Evolutionary conservation across 495 filamentous ascomycete species (phyloP).

Genomic region (Aspergillus incahuasiensis): DNA sequence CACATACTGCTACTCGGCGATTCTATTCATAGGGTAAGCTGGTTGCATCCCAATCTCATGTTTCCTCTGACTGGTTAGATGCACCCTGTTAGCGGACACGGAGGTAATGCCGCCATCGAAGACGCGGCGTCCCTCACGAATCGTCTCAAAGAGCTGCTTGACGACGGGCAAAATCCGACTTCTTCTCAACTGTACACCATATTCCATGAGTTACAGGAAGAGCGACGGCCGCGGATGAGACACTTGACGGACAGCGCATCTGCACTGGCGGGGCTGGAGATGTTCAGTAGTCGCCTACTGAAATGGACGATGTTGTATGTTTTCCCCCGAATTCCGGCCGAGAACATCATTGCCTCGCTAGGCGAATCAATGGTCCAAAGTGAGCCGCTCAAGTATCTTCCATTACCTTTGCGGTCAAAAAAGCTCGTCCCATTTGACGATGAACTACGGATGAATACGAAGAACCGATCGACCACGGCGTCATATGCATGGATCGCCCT

Average conservation of each 20-base stretch:
- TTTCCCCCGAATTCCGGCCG: neutral
- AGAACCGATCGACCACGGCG: neutral
- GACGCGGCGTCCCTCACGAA: slow-evolving; percentile 32
- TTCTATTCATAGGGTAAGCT: slow-evolving; percentile 38
- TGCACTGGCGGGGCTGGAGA: slow-evolving; percentile 7
- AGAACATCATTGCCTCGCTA: neutral
- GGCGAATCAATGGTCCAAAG: neutral
- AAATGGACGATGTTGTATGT: slow-evolving; percentile 14
- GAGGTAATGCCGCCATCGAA: slow-evolving; percentile 38
- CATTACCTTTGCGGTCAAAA: neutral
- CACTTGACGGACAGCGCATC: neutral
- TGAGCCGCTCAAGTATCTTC: neutral
- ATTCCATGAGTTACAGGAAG: slow-evolving; percentile 8
- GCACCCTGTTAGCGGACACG: slow-evolving; percentile 28
- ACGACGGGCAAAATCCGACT: neutral
- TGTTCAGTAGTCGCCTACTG: slow-evolving; percentile 9
- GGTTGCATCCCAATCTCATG: neutral
- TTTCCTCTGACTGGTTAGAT: slow-evolving; percentile 1
- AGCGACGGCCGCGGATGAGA: slow-evolving; percentile 2
- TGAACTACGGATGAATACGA: slow-evolving; percentile 1
- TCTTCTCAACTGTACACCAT: neutral
- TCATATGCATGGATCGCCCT: slow-evolving; percentile 4
- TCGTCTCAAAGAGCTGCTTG: slow-evolving; percentile 11
- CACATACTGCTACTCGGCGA: slow-evolving; percentile 39
- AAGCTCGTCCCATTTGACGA: slow-evolving; percentile 2